Evolutionary conservation across 345 rosid genomes (phyloP).

Genomic region (Melaleuca alternifolia): DNA sequence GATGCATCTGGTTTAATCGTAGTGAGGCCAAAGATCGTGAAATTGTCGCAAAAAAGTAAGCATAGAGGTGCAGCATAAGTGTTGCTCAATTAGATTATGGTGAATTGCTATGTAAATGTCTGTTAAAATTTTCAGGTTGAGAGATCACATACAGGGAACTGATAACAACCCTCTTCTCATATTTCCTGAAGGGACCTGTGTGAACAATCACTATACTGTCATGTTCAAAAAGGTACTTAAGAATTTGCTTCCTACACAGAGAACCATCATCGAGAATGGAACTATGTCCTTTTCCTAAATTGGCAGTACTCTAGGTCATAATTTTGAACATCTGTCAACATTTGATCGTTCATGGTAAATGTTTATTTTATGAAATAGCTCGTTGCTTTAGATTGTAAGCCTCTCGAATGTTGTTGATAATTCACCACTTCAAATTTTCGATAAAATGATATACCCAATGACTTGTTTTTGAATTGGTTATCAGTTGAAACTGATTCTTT

Average conservation of each 20-base stretch:
- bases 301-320: neutral
- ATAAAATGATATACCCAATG: neutral
- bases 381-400: neutral
- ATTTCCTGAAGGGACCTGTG: constrained; percentile 98
- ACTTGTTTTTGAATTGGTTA: neutral
- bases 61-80: neutral
- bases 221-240: constrained; percentile 91
- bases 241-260: neutral
- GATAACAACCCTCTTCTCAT: constrained; percentile 96
- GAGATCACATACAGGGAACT: constrained; percentile 79
- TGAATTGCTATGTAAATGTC: constrained; percentile 6
- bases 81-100: neutral
- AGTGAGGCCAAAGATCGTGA: constrained; percentile 95
- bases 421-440: neutral
- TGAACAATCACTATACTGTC: constrained; percentile 89
- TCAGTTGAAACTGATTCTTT: constrained; percentile 2
- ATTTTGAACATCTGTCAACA: neutral
- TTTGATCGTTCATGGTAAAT: neutral
- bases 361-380: neutral
- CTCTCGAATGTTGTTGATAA: neutral
- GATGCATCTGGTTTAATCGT: constrained; percentile 98
- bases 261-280: neutral
- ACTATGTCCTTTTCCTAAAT: neutral
- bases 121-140: constrained; percentile 49
- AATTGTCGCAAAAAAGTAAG: constrained; percentile 89